Evolutionary conservation across 2,329 filamentous ascomycete species (phyloP).

Genomic region (Talaromyces sp.): DNA sequence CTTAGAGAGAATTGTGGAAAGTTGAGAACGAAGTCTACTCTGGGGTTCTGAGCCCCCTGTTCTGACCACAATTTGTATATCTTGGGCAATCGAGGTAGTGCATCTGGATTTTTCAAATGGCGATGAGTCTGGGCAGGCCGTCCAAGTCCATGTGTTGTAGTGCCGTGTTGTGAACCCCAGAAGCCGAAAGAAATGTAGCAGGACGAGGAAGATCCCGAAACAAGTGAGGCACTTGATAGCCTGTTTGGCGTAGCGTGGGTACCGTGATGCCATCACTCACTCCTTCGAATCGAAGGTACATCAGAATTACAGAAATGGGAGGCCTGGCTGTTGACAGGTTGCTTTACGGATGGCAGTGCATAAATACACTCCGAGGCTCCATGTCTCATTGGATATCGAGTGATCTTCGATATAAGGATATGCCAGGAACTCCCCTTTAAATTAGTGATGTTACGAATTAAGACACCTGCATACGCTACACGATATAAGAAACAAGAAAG

Average conservation of each 20-base stretch:
- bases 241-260: not conserved
- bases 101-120: not conserved
- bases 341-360: too few relatives aligned
- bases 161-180: not conserved
- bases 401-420: too few relatives aligned
- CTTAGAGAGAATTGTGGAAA: not conserved
- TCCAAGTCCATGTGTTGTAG: not conserved
- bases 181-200: not conserved
- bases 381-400: too few relatives aligned
- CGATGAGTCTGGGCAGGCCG: not conserved
- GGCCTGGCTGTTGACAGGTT: too few relatives aligned
- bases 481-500: too few relatives aligned
- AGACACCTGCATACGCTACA: too few relatives aligned
- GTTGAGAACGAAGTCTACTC: conserved; percentile 5
- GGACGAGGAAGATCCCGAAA: not conserved
- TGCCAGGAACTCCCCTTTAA: too few relatives aligned
- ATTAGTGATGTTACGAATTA: too few relatives aligned
- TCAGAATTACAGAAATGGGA: too few relatives aligned
- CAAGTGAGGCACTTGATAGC: not conserved
- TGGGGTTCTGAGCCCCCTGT: conserved; percentile 1
- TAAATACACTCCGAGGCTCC: too few relatives aligned
- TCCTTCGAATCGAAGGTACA: too few relatives aligned
- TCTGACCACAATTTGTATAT: conserved; percentile 2
- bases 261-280: not conserved
- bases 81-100: not conserved